Percentiles rank a stretch among this genome's conserved stretches.
Evolutionary conservation across 345 rosid genomes (phyloP).

Genomic region (Bretschneidera sinensis): DNA sequence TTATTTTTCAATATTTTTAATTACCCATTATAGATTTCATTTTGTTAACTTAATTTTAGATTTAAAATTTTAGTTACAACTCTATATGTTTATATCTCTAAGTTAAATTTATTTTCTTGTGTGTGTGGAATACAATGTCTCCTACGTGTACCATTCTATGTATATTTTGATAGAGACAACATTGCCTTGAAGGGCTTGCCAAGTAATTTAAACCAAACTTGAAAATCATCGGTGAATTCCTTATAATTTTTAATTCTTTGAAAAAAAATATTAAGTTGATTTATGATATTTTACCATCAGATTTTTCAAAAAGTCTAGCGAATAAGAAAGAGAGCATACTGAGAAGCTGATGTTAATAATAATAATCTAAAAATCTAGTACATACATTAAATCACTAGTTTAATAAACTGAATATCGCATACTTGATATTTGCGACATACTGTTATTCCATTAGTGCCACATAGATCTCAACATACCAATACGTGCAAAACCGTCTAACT

Average conservation of each 20-base stretch:
- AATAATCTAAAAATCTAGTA: too few species aligned
- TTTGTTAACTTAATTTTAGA: too few species aligned
- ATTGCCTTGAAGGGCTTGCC: constrained; percentile 67
- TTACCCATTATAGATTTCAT: neutral
- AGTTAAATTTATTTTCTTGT: constrained; percentile 1
- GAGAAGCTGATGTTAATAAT: constrained; percentile 83
- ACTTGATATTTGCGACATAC: too few species aligned
- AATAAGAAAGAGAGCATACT: constrained; percentile 80
- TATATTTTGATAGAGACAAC: constrained; percentile 84
- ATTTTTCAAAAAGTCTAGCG: constrained; percentile 86
- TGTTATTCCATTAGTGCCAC: too few species aligned
- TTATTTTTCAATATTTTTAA: neutral
- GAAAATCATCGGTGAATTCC: too few species aligned
- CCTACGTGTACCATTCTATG: constrained; percentile 84
- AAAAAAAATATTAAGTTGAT: neutral
- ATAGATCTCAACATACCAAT: too few species aligned
- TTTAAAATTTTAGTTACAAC: too few species aligned
- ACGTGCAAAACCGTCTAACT: too few species aligned
- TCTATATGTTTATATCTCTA: too few species aligned
- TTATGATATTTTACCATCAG: constrained; percentile 26
- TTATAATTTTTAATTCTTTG: neutral
- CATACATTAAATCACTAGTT: too few species aligned
- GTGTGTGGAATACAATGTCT: constrained; percentile 78
- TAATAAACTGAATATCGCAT: too few species aligned
- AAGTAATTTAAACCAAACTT: constrained; percentile 35